Conservation (phyloP, 2,329 filamentous ascomycete genomes). For the Oidium heveae region DNA sequence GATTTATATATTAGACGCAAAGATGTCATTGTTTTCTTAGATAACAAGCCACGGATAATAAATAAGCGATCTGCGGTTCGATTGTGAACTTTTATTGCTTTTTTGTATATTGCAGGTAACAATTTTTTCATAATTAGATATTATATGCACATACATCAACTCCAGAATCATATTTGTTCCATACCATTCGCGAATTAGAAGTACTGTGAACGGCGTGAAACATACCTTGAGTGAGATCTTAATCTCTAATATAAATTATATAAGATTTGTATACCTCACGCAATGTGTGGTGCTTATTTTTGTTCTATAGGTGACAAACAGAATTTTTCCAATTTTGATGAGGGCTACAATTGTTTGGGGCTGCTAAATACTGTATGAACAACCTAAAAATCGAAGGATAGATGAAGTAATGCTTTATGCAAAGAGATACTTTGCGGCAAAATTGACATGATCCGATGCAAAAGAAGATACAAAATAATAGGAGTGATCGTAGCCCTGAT, state of each 20-base stretch:
- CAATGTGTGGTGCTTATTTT: not conserved
- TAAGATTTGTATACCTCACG: not conserved
- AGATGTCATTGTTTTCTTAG: too few relatives aligned
- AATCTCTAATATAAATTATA: not conserved
- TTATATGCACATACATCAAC: not conserved
- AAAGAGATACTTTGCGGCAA: slow-evolving; percentile 66
- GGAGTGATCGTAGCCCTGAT: slow-evolving; percentile 73
- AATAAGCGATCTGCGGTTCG: slow-evolving; percentile 22
- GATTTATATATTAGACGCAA: too few relatives aligned
- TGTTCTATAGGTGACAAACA: not conserved
- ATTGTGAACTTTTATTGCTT: too few relatives aligned
- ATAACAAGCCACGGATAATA: slow-evolving; percentile 35
- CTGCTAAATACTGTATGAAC: too few relatives aligned
- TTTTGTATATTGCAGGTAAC: slow-evolving; percentile 15
- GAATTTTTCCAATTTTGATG: not conserved
- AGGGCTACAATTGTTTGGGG: too few relatives aligned
- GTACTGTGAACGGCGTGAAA: not conserved
- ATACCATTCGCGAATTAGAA: not conserved
- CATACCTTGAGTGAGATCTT: not conserved
- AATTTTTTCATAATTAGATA: not conserved
- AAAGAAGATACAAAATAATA: slow-evolving; percentile 94
- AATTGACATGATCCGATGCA: slow-evolving; percentile 68
- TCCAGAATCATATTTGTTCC: not conserved
- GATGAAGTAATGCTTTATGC: slow-evolving; percentile 21
- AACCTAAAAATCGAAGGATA: not conserved